Evolutionary conservation across 305 asterid genomes (phyloP).

Genomic region (Salvia sclarea): DNA sequence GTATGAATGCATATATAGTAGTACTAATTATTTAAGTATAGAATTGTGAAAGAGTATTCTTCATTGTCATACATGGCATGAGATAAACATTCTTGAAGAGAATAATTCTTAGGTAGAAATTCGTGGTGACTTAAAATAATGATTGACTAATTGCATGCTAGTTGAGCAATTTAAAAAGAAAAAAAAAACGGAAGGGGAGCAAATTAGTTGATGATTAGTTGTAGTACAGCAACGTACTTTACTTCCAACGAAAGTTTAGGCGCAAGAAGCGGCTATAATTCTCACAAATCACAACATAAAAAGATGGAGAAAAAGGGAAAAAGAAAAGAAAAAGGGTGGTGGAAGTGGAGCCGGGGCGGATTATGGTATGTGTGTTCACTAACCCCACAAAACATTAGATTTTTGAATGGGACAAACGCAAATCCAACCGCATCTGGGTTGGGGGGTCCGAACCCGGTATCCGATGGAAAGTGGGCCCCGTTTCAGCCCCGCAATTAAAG

Average conservation of each 20-base stretch:
- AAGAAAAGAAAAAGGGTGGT: neutral
- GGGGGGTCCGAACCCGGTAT: conserved; percentile 28
- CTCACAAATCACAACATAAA: conserved; percentile 8
- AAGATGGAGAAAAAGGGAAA: neutral
- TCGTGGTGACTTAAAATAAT: neutral
- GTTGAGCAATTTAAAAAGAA: neutral
- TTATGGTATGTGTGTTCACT: conserved; percentile 17
- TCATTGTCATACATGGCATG: too few relatives aligned
- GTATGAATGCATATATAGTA: too few relatives aligned
- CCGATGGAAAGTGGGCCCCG: conserved; percentile 36
- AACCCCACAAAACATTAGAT: conserved; percentile 42
- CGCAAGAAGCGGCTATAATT: conserved; percentile 52
- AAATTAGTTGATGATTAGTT: conserved; percentile 18
- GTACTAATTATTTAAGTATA: too few relatives aligned
- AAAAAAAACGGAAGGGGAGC: neutral
- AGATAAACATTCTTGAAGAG: too few relatives aligned
- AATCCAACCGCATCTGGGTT: conserved; percentile 1
- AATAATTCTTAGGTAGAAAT: neutral
- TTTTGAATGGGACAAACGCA: conserved; percentile 24
- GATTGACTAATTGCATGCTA: neutral
- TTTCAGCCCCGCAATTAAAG: conserved; percentile 43
- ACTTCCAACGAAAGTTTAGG: conserved; percentile 48
- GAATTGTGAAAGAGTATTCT: too few relatives aligned
- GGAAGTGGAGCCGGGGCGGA: neutral
- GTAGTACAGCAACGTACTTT: conserved; percentile 24